Conservation (phyloP, 768 basidiomycete species). For the Podaxis sp. region DNA sequence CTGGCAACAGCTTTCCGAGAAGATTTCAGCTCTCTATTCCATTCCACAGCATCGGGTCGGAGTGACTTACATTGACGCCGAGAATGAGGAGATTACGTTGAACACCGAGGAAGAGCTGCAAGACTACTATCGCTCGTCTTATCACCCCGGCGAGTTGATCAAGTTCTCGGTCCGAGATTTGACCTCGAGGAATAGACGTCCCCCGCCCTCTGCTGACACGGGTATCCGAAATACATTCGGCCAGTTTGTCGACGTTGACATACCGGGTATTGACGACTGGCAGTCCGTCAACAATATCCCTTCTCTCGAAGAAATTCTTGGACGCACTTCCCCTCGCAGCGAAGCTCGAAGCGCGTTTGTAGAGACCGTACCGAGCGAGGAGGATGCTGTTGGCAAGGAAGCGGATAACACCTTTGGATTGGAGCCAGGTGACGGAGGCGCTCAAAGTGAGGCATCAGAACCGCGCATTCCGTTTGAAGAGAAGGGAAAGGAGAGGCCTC, state of each 20-base stretch:
- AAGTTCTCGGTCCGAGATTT: conserved; percentile 69
- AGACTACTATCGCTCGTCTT: conserved; percentile 55
- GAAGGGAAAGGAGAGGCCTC: conserved; percentile 51
- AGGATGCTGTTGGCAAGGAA: conserved; percentile 22
- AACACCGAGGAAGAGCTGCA: conserved; percentile 76
- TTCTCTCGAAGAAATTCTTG: conserved; percentile 38
- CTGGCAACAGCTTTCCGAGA: conserved; percentile 57
- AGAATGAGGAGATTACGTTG: conserved; percentile 75
- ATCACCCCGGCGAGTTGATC: conserved; percentile 33
- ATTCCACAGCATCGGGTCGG: conserved; percentile 60
- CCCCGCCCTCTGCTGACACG: conserved; percentile 26
- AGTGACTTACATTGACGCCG: conserved; percentile 70
- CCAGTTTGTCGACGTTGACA: conserved; percentile 42
- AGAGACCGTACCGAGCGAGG: conserved; percentile 16
- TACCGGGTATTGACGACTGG: conserved; percentile 49
- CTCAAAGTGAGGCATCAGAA: conserved; percentile 26
- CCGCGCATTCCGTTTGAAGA: conserved; percentile 25
- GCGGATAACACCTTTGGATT: conserved; percentile 61
- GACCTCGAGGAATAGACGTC: conserved; percentile 32
- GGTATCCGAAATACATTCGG: conserved; percentile 61
- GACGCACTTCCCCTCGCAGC: conserved; percentile 1
- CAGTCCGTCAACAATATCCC: conserved; percentile 44
- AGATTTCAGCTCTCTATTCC: conserved; percentile 46
- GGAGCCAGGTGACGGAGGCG: conserved; percentile 47
- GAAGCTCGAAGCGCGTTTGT: conserved; percentile 5